Evolutionary conservation across 78 protist species (phyloP).

Genomic region (Mantamonas sphyraenae): DNA sequence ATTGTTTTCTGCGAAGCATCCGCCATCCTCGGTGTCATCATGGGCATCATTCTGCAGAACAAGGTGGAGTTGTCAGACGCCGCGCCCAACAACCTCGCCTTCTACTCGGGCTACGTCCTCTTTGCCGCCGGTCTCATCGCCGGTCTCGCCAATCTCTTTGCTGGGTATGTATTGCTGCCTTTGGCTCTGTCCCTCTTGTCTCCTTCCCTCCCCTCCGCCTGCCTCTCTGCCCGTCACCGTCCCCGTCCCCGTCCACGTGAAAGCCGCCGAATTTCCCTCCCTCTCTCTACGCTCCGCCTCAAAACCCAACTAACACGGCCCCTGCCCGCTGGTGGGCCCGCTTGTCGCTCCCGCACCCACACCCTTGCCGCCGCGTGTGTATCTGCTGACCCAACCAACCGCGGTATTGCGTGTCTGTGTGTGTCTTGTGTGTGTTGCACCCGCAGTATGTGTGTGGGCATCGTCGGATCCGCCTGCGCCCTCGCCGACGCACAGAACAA

Average conservation of each 20-base stretch:
- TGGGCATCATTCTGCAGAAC: constrained; percentile 78
- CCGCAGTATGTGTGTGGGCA: constrained; percentile 59
- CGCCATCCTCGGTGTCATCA: constrained; percentile 97
- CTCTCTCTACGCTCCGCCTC: background rate
- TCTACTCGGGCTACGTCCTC: constrained; percentile 42
- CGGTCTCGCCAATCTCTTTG: constrained; percentile 76
- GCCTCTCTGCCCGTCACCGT: too few species aligned
- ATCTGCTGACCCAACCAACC: too few species aligned
- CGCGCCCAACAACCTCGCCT: background rate
- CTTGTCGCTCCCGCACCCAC: too few species aligned
- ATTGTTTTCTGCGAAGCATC: constrained; percentile 98
- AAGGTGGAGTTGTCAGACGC: background rate
- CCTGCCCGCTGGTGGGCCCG: too few species aligned
- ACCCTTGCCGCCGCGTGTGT: too few species aligned
- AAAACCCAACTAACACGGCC: too few species aligned
- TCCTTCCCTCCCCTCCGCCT: background rate
- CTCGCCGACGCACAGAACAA: constrained; percentile 94
- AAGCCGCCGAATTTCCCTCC: background rate
- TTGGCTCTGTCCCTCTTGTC: background rate
- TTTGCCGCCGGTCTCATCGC: constrained; percentile 82
- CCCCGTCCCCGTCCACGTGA: too few species aligned
- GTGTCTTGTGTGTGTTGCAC: background rate
- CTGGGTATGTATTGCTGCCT: constrained; percentile 42
- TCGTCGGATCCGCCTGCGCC: constrained; percentile 87
- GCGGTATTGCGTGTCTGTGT: too few species aligned